phyloP scores from a whole-genome alignment of 2,329 filamentous ascomycete genomes.

The Xylariomycetidae sp. region DNA sequence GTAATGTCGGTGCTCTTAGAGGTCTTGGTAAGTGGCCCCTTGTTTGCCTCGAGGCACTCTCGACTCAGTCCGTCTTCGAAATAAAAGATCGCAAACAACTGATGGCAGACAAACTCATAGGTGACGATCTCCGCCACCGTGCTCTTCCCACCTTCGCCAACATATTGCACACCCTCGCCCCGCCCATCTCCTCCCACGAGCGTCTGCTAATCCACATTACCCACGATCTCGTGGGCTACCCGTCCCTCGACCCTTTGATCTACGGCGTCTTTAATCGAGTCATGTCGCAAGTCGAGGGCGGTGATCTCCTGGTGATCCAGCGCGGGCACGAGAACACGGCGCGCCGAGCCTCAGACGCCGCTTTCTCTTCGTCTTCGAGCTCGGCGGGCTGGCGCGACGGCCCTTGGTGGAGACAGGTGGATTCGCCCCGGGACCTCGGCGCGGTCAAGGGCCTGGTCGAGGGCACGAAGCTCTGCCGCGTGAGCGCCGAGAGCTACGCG shows the following conservation, averaged over 20 bases:
- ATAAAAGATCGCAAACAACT: too few species aligned
- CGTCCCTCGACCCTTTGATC: conserved; percentile 87
- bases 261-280: conserved; percentile 89
- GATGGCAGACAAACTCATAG: conserved; percentile 38
- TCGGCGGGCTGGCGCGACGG: conserved; percentile 77
- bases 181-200: conserved; percentile 94
- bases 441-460: conserved; percentile 76
- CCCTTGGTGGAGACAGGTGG: conserved; percentile 85
- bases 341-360: conserved; percentile 58
- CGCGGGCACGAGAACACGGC: conserved; percentile 80
- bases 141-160: conserved; percentile 93
- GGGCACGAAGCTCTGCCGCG: conserved; percentile 86
- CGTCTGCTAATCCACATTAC: conserved; percentile 96
- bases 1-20: conserved; percentile 75
- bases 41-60: too few species aligned
- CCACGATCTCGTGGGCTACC: conserved; percentile 91
- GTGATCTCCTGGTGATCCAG: conserved; percentile 90
- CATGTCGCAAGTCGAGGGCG: conserved; percentile 98
- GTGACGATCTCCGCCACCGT: conserved; percentile 78
- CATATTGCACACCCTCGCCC: conserved; percentile 89
- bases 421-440: conserved; percentile 69
- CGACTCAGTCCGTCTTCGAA: too few species aligned
- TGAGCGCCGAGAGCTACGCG: conserved; percentile 83
- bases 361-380: conserved; percentile 41
- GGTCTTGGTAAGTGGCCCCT: conserved; percentile 67